Conservation (phyloP, 495 filamentous ascomycete genomes). For the Barbatosphaeria neglecta region DNA sequence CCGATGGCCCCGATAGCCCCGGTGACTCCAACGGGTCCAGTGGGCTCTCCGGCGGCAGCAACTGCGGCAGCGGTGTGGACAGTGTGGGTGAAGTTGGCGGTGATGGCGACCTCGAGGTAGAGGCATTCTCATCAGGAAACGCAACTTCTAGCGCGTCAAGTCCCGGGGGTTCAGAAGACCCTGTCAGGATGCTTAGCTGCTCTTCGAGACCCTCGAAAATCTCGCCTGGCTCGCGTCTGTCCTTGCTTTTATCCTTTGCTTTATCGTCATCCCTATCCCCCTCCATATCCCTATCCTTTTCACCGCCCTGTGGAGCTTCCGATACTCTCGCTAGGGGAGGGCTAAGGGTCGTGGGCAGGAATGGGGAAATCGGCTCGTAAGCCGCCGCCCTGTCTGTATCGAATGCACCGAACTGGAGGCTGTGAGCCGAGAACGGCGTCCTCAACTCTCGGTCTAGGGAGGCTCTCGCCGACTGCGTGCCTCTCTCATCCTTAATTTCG, state of each 20-base stretch:
- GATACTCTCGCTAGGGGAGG: background rate
- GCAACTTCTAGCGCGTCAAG: no score
- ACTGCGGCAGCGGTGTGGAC: no score
- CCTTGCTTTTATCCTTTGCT: no score
- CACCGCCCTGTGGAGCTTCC: background rate
- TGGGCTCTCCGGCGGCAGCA: no score
- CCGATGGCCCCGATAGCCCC: no score
- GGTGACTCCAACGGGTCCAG: no score
- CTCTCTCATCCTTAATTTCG: slow-evolving; percentile 24
- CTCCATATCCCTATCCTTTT: background rate
- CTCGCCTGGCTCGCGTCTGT: background rate
- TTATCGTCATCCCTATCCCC: no score
- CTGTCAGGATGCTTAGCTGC: no score
- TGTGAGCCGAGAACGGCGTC: slow-evolving; percentile 4
- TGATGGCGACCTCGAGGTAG: no score
- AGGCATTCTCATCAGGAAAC: no score
- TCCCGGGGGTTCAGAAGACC: no score
- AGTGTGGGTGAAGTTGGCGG: background rate
- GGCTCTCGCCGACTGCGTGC: slow-evolving; percentile 25
- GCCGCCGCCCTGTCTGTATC: slow-evolving; percentile 1
- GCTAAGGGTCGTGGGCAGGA: background rate
- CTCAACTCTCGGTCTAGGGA: slow-evolving; percentile 24
- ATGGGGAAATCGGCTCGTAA: background rate
- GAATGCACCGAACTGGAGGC: slow-evolving; percentile 1
- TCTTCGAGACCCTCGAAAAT: background rate